A percentile compares a stretch with the other conserved stretches of the same genome.
Evolutionary conservation across 345 rosid species (phyloP).

Genomic region (Eucalyptus shirleyi): DNA sequence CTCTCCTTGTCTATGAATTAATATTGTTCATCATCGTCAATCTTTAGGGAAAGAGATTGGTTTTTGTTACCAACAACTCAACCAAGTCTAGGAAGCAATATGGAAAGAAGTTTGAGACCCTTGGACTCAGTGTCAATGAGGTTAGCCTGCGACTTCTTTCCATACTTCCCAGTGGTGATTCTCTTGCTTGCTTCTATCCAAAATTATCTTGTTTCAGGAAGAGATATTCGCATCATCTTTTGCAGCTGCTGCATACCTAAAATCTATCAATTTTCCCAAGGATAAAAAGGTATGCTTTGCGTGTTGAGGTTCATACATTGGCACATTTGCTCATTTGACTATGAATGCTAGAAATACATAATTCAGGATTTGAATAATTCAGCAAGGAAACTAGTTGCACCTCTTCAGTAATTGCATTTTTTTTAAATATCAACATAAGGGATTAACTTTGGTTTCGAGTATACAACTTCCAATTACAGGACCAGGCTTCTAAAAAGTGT

Average conservation of each 20-base stretch:
- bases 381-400: background rate
- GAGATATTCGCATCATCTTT: constrained; percentile 96
- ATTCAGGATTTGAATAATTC: background rate
- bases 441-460: background rate
- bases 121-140: constrained; percentile 75
- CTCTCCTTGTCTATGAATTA: background rate
- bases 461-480: background rate
- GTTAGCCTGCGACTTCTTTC: constrained; percentile 12
- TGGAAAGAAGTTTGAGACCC: constrained; percentile 89
- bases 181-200: background rate
- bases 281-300: constrained; percentile 57
- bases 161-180: background rate
- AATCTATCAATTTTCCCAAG: constrained; percentile 83
- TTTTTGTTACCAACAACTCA: constrained; percentile 93
- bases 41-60: constrained; percentile 80
- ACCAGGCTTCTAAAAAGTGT: background rate
- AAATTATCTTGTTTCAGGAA: constrained; percentile 36
- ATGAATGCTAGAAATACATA: background rate
- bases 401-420: background rate
- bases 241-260: constrained; percentile 92
- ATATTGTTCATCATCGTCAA: background rate
- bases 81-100: constrained; percentile 97
- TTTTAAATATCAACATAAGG: background rate
- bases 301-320: background rate
- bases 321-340: background rate